Evolutionary conservation across 257 asterid species (phyloP).

Genomic region (Forsythia viridissima): DNA sequence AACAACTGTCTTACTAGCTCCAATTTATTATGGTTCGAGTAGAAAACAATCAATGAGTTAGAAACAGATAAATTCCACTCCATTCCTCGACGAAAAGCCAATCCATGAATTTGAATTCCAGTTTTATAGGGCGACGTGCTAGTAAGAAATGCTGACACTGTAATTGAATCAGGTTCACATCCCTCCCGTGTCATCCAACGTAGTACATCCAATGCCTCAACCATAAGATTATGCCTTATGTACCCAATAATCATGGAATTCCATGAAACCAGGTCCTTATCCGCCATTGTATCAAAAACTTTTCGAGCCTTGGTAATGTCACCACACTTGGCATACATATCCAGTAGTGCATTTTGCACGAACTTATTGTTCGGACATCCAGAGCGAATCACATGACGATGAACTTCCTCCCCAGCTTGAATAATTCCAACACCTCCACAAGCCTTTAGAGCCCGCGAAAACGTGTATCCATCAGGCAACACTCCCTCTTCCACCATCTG

Average conservation of each 20-base stretch:
- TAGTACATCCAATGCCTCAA: slow-evolving; percentile 46
- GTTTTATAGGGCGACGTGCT: slow-evolving; percentile 24
- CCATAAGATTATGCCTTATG: slow-evolving; percentile 54
- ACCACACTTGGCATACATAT: slow-evolving; percentile 84
- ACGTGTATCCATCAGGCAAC: slow-evolving; percentile 73
- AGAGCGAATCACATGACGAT: slow-evolving; percentile 64
- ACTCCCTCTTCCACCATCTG: slow-evolving; percentile 94
- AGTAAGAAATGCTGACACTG: slow-evolving; percentile 56
- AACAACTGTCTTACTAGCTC: slow-evolving; percentile 50
- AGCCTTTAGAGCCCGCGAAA: slow-evolving; percentile 81
- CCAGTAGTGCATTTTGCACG: slow-evolving; percentile 66
- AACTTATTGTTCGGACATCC: slow-evolving; percentile 57
- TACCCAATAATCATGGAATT: slow-evolving; percentile 75
- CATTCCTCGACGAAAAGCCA: slow-evolving; percentile 59
- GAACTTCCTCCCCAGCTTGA: slow-evolving; percentile 71
- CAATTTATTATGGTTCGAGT: slow-evolving; percentile 39
- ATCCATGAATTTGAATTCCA: slow-evolving; percentile 70
- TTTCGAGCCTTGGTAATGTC: slow-evolving; percentile 65
- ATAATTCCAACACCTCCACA: slow-evolving; percentile 78
- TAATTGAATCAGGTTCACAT: slow-evolving; percentile 55
- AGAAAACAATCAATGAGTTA: slow-evolving; percentile 66
- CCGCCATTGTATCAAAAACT: slow-evolving; percentile 46
- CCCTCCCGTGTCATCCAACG: slow-evolving; percentile 47
- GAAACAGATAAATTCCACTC: slow-evolving; percentile 52
- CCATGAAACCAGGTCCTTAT: slow-evolving; percentile 74